phyloP scores from a whole-genome alignment of 352 stramenopile species.

The Phytophthora fragariaefolia region DNA sequence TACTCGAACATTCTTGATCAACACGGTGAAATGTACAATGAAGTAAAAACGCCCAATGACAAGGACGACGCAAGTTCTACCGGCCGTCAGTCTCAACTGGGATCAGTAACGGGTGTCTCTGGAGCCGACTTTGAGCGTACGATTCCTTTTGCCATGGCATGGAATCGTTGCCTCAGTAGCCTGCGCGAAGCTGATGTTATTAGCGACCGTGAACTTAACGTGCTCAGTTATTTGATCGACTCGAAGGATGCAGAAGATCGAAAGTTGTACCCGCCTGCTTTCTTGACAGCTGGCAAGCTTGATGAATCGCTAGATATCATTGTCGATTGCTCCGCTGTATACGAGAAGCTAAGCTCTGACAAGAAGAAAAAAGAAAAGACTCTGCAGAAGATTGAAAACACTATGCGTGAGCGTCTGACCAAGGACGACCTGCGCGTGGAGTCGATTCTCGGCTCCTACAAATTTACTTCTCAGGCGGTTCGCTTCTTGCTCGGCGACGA shows the following conservation, averaged over 20 bases:
- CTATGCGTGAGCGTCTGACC: slow-evolving; percentile 82
- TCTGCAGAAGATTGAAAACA: slow-evolving; percentile 87
- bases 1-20: slow-evolving; percentile 82
- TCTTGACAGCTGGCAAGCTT: slow-evolving; percentile 87
- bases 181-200: slow-evolving; percentile 86
- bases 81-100: slow-evolving; percentile 64
- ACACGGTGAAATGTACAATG: slow-evolving; percentile 61
- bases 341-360: slow-evolving; percentile 85
- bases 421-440: slow-evolving; percentile 89
- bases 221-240: slow-evolving; percentile 89
- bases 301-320: slow-evolving; percentile 90
- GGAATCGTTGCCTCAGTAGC: slow-evolving; percentile 81
- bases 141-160: slow-evolving; percentile 89
- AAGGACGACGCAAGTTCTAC: slow-evolving; percentile 65
- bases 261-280: slow-evolving; percentile 87
- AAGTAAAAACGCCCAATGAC: slow-evolving; percentile 67
- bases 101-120: slow-evolving; percentile 78
- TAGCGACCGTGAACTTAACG: slow-evolving; percentile 84
- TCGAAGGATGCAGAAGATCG: slow-evolving; percentile 75
- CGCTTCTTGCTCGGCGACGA: slow-evolving; percentile 83
- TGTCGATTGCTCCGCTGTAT: slow-evolving; percentile 75
- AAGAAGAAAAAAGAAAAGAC: slow-evolving; percentile 92
- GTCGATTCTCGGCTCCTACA: slow-evolving; percentile 85
- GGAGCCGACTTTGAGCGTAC: slow-evolving; percentile 86
- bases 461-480: slow-evolving; percentile 87